A percentile compares a stretch with the other conserved stretches of the same genome.
Conservation (phyloP, 2,329 filamentous ascomycete species). For the Neobulgaria alba region DNA sequence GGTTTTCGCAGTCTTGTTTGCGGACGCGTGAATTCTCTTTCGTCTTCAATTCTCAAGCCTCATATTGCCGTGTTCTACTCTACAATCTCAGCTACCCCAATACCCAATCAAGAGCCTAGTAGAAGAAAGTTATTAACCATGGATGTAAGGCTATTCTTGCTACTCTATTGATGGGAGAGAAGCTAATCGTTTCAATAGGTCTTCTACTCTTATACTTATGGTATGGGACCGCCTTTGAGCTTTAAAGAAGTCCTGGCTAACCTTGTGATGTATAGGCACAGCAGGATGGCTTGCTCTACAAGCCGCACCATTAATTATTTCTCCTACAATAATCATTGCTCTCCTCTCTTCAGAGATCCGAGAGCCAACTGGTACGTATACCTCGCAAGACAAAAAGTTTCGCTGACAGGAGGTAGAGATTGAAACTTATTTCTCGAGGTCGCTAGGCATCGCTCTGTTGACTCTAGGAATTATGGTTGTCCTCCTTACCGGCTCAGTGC, state of each 20-base stretch:
- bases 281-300: constrained; percentile 40
- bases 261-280: constrained; percentile 23
- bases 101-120: too few relatives aligned
- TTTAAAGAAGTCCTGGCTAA: background rate
- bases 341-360: constrained; percentile 49
- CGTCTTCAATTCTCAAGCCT: too few relatives aligned
- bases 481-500: constrained; percentile 56
- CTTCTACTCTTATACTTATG: constrained; percentile 42
- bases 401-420: constrained; percentile 35
- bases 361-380: constrained; percentile 41
- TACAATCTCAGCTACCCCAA: too few relatives aligned
- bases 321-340: constrained; percentile 52
- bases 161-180: too few relatives aligned
- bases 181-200: too few relatives aligned
- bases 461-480: constrained; percentile 47
- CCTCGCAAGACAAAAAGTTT: background rate
- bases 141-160: too few relatives aligned
- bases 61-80: too few relatives aligned
- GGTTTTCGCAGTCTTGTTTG: too few relatives aligned
- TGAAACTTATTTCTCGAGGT: constrained; percentile 55
- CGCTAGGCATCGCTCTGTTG: constrained; percentile 49
- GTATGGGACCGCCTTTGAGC: constrained; percentile 15
- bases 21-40: too few relatives aligned
- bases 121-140: too few relatives aligned
- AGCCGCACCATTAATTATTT: constrained; percentile 42